phyloP scores from a whole-genome alignment of 1,284 basidiomycete species.

The Ganoderma leucocontextum region DNA sequence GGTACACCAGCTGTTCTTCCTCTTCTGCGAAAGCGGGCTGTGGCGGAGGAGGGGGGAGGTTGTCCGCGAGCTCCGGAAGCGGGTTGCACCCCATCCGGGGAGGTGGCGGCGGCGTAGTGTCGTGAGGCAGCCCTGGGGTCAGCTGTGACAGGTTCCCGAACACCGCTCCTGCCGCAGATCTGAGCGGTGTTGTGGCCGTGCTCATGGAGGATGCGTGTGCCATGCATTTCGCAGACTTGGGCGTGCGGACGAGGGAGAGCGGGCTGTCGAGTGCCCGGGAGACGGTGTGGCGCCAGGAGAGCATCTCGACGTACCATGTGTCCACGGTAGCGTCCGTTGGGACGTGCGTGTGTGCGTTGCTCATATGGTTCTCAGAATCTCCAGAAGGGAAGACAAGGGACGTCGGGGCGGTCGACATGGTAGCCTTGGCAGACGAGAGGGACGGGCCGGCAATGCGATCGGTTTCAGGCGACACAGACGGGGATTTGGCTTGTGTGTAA shows the following conservation, averaged over 20 bases:
- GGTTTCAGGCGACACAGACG: slow-evolving; percentile 20
- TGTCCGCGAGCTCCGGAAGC: slow-evolving; percentile 30
- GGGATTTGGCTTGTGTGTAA: slow-evolving; percentile 8
- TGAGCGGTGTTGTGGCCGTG: slow-evolving; percentile 14
- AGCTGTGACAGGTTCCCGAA: slow-evolving; percentile 13
- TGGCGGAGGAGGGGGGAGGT: slow-evolving; percentile 6
- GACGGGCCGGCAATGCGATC: slow-evolving; percentile 17
- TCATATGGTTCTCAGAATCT: slow-evolving; percentile 5
- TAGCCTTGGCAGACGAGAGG: slow-evolving; percentile 13
- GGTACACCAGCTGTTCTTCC: not conserved
- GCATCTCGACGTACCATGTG: slow-evolving; percentile 14
- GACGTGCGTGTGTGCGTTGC: not conserved
- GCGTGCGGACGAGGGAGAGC: slow-evolving; percentile 14
- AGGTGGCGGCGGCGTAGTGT: slow-evolving; percentile 26
- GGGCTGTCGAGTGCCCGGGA: slow-evolving; percentile 20
- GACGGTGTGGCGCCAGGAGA: slow-evolving; percentile 20
- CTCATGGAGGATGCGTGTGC: slow-evolving; percentile 2
- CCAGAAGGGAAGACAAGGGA: slow-evolving; percentile 24
- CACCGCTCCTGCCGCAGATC: not conserved
- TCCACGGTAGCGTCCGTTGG: slow-evolving; percentile 5
- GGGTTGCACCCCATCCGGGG: slow-evolving; percentile 27
- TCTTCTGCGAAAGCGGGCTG: not conserved
- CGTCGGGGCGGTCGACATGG: slow-evolving; percentile 24
- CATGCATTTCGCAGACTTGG: slow-evolving; percentile 18
- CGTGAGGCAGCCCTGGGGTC: slow-evolving; percentile 10